Evolutionary conservation across 2,329 filamentous ascomycete genomes (phyloP).

Genomic region (Neofusicoccum sp.): DNA sequence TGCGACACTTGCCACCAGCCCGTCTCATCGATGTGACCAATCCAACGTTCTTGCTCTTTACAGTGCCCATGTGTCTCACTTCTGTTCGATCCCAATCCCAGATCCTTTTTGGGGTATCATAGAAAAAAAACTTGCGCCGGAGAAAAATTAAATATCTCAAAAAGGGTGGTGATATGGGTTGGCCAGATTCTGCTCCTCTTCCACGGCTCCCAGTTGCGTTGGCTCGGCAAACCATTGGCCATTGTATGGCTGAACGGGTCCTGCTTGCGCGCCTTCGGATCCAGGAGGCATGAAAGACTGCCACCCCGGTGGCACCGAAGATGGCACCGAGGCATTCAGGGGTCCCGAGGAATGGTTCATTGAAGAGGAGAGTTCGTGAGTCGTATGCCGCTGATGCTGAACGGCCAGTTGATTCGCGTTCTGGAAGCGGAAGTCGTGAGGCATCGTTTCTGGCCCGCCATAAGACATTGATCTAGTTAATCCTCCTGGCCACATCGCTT

Average conservation of each 20-base stretch:
- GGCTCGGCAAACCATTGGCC: constrained; percentile 10
- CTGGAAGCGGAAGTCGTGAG: constrained; percentile 28
- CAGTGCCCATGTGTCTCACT: not conserved
- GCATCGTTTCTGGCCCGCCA: constrained; percentile 37
- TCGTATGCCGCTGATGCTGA: not conserved
- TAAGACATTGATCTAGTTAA: constrained; percentile 39
- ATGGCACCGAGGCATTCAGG: not conserved
- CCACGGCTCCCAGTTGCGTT: constrained; percentile 2
- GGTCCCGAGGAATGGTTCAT: not conserved
- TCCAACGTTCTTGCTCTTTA: not conserved
- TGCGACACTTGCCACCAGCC: not conserved
- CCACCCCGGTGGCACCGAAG: constrained; percentile 3
- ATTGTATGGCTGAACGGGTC: constrained; percentile 10
- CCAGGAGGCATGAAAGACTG: not conserved
- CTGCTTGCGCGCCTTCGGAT: not conserved
- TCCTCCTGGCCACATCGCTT: constrained; percentile 30
- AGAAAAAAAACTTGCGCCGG: constrained; percentile 16
- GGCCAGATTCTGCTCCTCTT: constrained; percentile 9
- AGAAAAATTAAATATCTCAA: constrained; percentile 3
- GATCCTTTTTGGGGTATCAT: constrained; percentile 18
- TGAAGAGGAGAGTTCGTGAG: not conserved
- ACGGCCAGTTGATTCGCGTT: not conserved
- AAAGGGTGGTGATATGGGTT: constrained; percentile 13
- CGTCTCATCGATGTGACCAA: not conserved
- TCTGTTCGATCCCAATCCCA: not conserved